Percentiles rank a stretch among this genome's conserved stretches.
Evolutionary conservation across 1,139 yeast genomes (phyloP).

Genomic region (Hemisphaericaspora xylanilytica): DNA sequence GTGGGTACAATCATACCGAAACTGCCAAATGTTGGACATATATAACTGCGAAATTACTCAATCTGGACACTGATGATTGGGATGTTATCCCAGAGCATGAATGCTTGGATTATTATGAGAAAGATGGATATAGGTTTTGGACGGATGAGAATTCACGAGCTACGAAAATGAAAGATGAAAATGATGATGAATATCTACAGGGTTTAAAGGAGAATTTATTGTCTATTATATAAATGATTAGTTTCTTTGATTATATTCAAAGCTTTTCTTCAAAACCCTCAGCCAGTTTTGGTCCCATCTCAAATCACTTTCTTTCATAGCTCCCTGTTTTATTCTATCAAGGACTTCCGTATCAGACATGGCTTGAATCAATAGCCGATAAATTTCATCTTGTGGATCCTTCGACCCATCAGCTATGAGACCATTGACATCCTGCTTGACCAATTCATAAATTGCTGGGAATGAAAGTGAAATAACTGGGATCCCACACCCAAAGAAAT

Average conservation of each 20-base stretch:
- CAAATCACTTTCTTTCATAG: slow-evolving; percentile 58
- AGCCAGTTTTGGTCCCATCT: slow-evolving; percentile 85
- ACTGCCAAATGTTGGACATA: slow-evolving; percentile 66
- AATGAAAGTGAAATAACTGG: slow-evolving; percentile 83
- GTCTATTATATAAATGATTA: slow-evolving; percentile 6
- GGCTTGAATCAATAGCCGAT: slow-evolving; percentile 43
- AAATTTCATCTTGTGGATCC: slow-evolving; percentile 45
- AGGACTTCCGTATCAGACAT: slow-evolving; percentile 40
- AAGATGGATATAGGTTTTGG: slow-evolving; percentile 55
- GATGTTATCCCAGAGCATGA: slow-evolving; percentile 47
- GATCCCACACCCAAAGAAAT: slow-evolving; percentile 92
- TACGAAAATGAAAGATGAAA: slow-evolving; percentile 41
- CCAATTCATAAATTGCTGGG: slow-evolving; percentile 68
- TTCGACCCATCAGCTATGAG: slow-evolving; percentile 29
- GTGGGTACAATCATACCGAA: slow-evolving; percentile 68
- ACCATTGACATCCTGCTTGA: slow-evolving; percentile 47
- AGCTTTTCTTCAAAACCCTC: slow-evolving; percentile 18
- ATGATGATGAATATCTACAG: slow-evolving; percentile 23
- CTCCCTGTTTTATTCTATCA: slow-evolving; percentile 58
- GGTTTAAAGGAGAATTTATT: slow-evolving; percentile 16
- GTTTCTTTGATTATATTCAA: slow-evolving; percentile 14
- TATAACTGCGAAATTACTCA: slow-evolving; percentile 41
- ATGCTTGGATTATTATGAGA: slow-evolving; percentile 41
- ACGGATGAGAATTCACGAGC: slow-evolving; percentile 24
- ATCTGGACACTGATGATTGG: not conserved